Evolutionary conservation across 306 rosid genomes (phyloP), one percentile per base, ranked within the genome.

Genomic region (Pyrus bretschneideri): DNA sequence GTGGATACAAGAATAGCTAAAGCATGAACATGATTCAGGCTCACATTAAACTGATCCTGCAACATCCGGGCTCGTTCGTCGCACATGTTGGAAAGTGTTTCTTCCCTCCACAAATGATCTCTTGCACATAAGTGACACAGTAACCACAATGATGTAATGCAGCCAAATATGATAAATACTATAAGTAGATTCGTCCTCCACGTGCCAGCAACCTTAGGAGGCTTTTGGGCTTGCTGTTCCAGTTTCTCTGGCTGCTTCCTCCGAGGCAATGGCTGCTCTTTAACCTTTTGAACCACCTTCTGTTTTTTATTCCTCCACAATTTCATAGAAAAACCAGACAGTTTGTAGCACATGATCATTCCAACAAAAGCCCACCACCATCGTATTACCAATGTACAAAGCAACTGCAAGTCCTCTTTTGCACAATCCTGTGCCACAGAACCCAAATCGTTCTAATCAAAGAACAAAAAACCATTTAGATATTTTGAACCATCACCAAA

Each of bases 51-150:
- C 74, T 95, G 99, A 80, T 95, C 99, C 81, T 95, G 97, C 84
- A 95, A 81, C 99, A 95, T 92, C 61, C 97, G 86, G 59, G 99
- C 97, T 70, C 98, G 89, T 83, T 95, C 98, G 59, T 95, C 98
- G 75, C 98, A 95, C 98, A 95, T 94, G 83, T 82, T 95, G 76
- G 93, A 27, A 55, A 95, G 98, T 81, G 92, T 89, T 81, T 89
- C 93, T 80, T 81, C 86, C 79, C 97, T 90, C 88, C 92, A 80
- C 79, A 71, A 75, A 77, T 49, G 73, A 64, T 86, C 83, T 52
- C 86, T 86, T 25, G 27, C 74, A 79, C 77, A 80, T 74, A 89
- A 81, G 87, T 85, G 79, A 89, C 90, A 86, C 73, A 84, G 92
- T 76, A 90, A 76, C 93, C 93, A 90, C 80, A 80, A 42, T 19